phyloP scores from a whole-genome alignment of 108 stramenopile species.

The Fragilaria crotonensis region DNA sequence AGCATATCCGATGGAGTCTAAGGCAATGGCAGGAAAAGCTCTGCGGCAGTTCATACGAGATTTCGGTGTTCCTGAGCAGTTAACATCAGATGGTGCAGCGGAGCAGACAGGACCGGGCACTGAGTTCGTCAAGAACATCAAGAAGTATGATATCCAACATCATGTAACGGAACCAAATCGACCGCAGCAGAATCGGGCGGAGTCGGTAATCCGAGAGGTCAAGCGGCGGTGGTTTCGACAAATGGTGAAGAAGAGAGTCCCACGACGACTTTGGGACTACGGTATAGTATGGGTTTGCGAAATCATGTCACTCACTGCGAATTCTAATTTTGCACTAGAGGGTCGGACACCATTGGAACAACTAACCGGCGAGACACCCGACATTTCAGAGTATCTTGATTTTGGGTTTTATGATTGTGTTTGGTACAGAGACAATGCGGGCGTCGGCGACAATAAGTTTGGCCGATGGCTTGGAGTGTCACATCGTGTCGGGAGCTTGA shows the following conservation, averaged over 20 bases:
- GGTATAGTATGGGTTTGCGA: no score
- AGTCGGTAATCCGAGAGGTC: no score
- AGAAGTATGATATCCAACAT: background rate
- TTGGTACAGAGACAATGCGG: no score
- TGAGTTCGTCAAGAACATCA: background rate
- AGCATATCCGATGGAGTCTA: background rate
- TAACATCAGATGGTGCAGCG: background rate
- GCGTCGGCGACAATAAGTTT: no score
- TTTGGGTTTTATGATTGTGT: constrained; percentile 39
- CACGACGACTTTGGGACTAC: no score
- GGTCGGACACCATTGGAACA: no score
- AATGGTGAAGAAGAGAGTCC: constrained; percentile 5
- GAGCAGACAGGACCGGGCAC: background rate
- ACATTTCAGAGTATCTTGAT: constrained; percentile 31
- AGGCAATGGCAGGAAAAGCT: background rate
- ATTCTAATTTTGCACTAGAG: no score
- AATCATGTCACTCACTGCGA: constrained; percentile 9
- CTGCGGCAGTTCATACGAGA: background rate
- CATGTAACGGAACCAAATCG: constrained; percentile 6
- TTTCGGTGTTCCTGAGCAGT: background rate
- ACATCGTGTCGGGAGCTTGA: constrained; percentile 12
- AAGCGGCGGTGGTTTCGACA: no score
- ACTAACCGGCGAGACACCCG: no score
- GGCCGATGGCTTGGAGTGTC: no score
- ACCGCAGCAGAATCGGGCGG: constrained; percentile 16